Percentiles rank a stretch among this genome's conserved stretches.
phyloP scores from a whole-genome alignment of 2,329 filamentous ascomycete species.

The Penicillium sp. region DNA sequence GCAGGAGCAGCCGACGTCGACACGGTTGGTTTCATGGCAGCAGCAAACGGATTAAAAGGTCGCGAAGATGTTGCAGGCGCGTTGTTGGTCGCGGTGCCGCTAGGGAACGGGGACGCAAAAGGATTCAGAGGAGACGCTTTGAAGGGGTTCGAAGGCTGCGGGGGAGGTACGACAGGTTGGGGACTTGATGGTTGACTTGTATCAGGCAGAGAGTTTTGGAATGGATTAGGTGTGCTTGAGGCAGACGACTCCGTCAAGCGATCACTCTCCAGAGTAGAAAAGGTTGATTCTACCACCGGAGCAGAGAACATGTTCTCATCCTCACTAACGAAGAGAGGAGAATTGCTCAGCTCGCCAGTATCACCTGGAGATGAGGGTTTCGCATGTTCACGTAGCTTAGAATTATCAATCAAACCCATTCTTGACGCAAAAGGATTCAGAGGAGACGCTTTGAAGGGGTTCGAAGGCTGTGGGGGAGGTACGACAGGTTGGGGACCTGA shows the following conservation, averaged over 20 bases:
- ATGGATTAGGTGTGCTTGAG: neutral
- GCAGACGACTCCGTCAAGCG: neutral
- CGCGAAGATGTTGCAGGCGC: neutral
- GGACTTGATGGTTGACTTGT: neutral
- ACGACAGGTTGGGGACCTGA: neutral
- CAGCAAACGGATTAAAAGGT: neutral
- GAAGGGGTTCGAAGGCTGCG: slow-evolving; percentile 4
- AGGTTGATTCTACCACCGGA: slow-evolving; percentile 18
- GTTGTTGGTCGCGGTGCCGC: neutral
- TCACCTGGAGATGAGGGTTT: slow-evolving; percentile 25
- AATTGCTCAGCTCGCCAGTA: slow-evolving; percentile 31
- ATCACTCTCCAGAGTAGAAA: slow-evolving; percentile 2
- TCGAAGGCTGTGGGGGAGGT: slow-evolving; percentile 1
- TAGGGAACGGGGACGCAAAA: slow-evolving; percentile 14
- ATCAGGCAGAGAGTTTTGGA: slow-evolving; percentile 4
- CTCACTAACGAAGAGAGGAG: slow-evolving; percentile 39
- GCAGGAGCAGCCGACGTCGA: neutral
- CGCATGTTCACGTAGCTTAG: slow-evolving; percentile 32
- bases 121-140: slow-evolving; percentile 9
- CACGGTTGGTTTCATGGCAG: neutral
- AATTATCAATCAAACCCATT: slow-evolving; percentile 52
- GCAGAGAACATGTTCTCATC: slow-evolving; percentile 34
- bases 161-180: neutral
- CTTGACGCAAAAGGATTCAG: slow-evolving; percentile 18
- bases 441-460: neutral